A percentile compares a stretch with the other conserved stretches of the same genome.
Evolutionary conservation across 139 green algal genomes (phyloP).

Genomic region (Chlamydomonas incerta): DNA sequence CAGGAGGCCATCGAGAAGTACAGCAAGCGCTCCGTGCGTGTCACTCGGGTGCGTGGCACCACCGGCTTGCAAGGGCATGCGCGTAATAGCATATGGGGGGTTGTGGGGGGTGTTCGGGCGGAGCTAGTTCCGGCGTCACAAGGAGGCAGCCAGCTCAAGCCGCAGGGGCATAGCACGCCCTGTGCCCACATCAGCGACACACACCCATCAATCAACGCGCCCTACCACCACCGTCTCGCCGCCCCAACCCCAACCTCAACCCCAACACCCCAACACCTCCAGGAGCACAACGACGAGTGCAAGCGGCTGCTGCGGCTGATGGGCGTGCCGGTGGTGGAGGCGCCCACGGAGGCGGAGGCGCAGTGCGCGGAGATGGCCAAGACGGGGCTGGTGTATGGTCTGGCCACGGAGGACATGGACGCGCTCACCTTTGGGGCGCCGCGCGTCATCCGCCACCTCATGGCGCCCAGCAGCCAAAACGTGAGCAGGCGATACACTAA

Average conservation of each 20-base stretch:
- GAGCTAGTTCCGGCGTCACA: too few relatives aligned
- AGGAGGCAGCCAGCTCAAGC: too few relatives aligned
- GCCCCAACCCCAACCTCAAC: too few relatives aligned
- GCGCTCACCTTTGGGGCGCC: conserved; percentile 94
- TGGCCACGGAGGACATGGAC: conserved; percentile 99
- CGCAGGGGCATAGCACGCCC: too few relatives aligned
- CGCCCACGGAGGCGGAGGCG: conserved; percentile 95
- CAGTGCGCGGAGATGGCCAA: conserved; percentile 58
- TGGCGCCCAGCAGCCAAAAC: conserved; percentile 74
- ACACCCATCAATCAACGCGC: too few relatives aligned
- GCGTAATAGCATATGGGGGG: too few relatives aligned
- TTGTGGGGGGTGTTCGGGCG: too few relatives aligned
- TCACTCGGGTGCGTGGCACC: conserved; percentile 44
- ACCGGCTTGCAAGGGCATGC: too few relatives aligned
- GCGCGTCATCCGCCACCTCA: conserved; percentile 90
- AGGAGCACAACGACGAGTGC: conserved; percentile 97
- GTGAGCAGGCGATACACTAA: conserved; percentile 45
- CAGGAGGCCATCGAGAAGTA: conserved; percentile 95
- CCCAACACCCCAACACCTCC: neutral
- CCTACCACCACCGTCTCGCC: too few relatives aligned
- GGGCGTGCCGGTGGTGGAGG: conserved; percentile 91
- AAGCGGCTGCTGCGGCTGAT: conserved; percentile 92
- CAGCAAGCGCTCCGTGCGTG: conserved; percentile 91
- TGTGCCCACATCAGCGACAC: too few relatives aligned
- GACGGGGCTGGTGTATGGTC: conserved; percentile 87